These are phyloP conservation scores for Ogataea henricii DNA, from an alignment of 805 yeast species.

Conservation along the genomic window DNA sequence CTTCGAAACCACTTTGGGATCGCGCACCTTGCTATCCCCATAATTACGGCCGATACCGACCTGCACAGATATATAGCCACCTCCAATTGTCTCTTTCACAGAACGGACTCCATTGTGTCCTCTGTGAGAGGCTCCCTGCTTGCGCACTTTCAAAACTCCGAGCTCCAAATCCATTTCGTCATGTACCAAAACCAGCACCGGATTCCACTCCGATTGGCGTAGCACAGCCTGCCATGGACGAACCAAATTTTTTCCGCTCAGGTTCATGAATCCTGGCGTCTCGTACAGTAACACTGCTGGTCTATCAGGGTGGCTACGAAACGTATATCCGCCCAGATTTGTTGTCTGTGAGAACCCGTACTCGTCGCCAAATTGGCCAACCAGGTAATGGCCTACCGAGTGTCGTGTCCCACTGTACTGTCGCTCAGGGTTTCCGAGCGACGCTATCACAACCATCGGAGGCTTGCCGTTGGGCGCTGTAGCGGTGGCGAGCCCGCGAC, in stretches of 20 bases:
- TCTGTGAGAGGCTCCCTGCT: constrained; percentile 60
- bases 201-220: constrained; percentile 29
- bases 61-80: constrained; percentile 62
- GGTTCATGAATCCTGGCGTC: constrained; percentile 66
- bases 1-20: constrained; percentile 47
- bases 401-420: constrained; percentile 66
- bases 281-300: constrained; percentile 48
- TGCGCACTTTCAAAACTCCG: constrained; percentile 67
- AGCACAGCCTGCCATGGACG: constrained; percentile 48
- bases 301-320: constrained; percentile 21
- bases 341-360: constrained; percentile 21
- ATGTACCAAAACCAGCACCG: constrained; percentile 61
- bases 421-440: constrained; percentile 79
- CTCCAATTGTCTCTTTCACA: constrained; percentile 49
- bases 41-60: constrained; percentile 78
- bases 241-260: constrained; percentile 59
- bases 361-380: constrained; percentile 35
- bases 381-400: constrained; percentile 69
- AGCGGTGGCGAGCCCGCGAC: background rate
- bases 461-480: constrained; percentile 18
- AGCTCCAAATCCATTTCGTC: constrained; percentile 72
- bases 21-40: constrained; percentile 36
- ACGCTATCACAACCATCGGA: constrained; percentile 41
- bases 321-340: constrained; percentile 27
- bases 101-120: constrained; percentile 86